Base-by-base conservation (phyloP, 441 rosid species). In the Hura crepitans region DNA sequence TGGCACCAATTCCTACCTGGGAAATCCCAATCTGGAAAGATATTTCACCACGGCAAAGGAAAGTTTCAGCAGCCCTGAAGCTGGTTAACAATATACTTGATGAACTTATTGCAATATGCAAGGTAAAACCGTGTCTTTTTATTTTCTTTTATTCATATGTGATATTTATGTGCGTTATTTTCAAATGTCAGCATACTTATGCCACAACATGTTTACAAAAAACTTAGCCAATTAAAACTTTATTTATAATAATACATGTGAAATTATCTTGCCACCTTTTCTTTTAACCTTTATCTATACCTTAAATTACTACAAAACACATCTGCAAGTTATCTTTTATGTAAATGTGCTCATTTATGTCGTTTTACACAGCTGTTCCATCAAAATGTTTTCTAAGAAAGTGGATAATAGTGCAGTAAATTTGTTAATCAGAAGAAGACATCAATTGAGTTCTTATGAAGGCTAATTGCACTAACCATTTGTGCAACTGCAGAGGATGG, bases 21-120 rank as follows among this genome's bases (percentile, higher is more conserved):
- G 97, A 95, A 62, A 80, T 95, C 71, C 99, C 99, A 1, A 81
- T 95, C 51, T 92, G 97, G 97, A 95, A 95, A 79, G 92, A 95
- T 78, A 83, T 95, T 65, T 95, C 97, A 42, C 99, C 99, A 0
- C 78, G 83, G 66, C 97, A 86, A 70, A 95, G 81, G 84, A 92
- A 89, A 79, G 97, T 92, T 72, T 54, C 84, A 18, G 75, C 79
- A 65, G 93, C 97, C 33, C 85, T 95, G 75, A 90, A 90, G 78
- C 79, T 92, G 85, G 84, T 92, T 77, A 95, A 95, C 73, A 88
- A 81, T 71, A 77, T 84, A 50, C 97, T 95, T 28, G 84, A 95
- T 69, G 82, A 89, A 62, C 83, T 95, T 66, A 92, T 95, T 43
- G 94, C 87, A 18, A 84, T 77, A 73, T 95, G 99, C 95, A 92